Base-by-base conservation (phyloP, 371 early-diverging fungal species). In the Choanephora cucurbitarum region DNA sequence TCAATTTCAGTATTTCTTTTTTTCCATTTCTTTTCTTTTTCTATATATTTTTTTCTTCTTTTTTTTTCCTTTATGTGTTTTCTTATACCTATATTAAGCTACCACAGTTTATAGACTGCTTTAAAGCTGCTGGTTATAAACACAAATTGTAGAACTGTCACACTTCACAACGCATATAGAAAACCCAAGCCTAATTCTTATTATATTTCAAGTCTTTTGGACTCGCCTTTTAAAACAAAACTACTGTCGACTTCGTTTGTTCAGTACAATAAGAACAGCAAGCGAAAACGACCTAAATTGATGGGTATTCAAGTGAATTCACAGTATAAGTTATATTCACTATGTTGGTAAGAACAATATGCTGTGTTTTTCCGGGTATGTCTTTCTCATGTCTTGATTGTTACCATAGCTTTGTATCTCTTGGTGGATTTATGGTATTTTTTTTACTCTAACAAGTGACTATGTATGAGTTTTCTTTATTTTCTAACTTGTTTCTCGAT, bases 381-480 rank as follows among this genome's bases (percentile, higher is more conserved):
- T 40, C 13, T 3, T 44, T 7, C 21, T 19, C 15, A 18, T 47
- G 13, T 44, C 56, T 13, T 31, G 52, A 44, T 64, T 39, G 13
- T 45, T 7, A 13, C 17, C 5, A 45, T 46, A 70, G 74, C 28
- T 69, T 74, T 72, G 78, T 74, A 18, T 68, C 78, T 34, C 62
- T 78, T 37, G 78, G 78, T 52, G 78, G 78, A 33, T 69, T 74
- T 40, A 67, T 78, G 75, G 78, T 74, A 70, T 33, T 31, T 22
- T 13, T 28, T 50, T 13, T 41, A 32, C 23, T 42, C 48, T 51
- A 45, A 31, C 19, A 21, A 8, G 1, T 10, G 13, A 28, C 23
- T 17, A 8, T 41, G 15, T 43, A 7, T 43, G 7, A 2, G 1
- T 43, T 21, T 43, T 21, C 15, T 17, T 41, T 17, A 9, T 21